Conservation (phyloP, 2,329 filamentous ascomycete species). For the Penicillium sp. region DNA sequence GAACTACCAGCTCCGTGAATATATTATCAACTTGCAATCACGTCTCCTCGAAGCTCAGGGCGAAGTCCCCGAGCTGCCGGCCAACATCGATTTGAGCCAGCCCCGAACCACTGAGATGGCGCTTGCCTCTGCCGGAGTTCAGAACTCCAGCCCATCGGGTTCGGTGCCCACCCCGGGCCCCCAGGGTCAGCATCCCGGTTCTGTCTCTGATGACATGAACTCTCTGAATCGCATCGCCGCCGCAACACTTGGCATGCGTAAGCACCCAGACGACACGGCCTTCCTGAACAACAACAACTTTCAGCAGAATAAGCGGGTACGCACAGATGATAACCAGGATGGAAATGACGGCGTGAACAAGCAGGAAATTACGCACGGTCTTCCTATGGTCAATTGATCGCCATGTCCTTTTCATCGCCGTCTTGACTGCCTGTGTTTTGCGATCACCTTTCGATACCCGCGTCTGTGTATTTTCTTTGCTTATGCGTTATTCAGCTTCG, state of each 20-base stretch:
- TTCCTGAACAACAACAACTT: slow-evolving; percentile 36
- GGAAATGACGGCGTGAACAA: slow-evolving; percentile 24
- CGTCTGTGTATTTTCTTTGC: neutral
- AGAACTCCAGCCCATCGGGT: slow-evolving; percentile 16
- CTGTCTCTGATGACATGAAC: slow-evolving; percentile 39
- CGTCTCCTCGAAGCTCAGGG: slow-evolving; percentile 78
- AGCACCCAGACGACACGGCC: slow-evolving; percentile 39
- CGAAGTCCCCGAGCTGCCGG: slow-evolving; percentile 79
- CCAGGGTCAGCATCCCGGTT: slow-evolving; percentile 28
- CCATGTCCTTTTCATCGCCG: neutral
- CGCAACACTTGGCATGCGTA: slow-evolving; percentile 44
- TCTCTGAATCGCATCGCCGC: slow-evolving; percentile 45
- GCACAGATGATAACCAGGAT: slow-evolving; percentile 31
- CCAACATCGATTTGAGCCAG: slow-evolving; percentile 69
- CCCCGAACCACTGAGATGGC: slow-evolving; percentile 45
- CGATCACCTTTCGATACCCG: slow-evolving; percentile 13
- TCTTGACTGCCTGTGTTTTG: slow-evolving; percentile 4
- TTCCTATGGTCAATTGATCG: slow-evolving; percentile 20
- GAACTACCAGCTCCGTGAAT: slow-evolving; percentile 87
- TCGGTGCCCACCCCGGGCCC: slow-evolving; percentile 23
- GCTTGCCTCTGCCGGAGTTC: slow-evolving; percentile 26
- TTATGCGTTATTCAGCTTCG: neutral
- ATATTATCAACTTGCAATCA: slow-evolving; percentile 85
- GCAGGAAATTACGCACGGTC: slow-evolving; percentile 28
- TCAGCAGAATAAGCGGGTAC: slow-evolving; percentile 32